Evolutionary conservation across 2,329 filamentous ascomycete species (phyloP).

Genomic region (Neonectria ditissima): DNA sequence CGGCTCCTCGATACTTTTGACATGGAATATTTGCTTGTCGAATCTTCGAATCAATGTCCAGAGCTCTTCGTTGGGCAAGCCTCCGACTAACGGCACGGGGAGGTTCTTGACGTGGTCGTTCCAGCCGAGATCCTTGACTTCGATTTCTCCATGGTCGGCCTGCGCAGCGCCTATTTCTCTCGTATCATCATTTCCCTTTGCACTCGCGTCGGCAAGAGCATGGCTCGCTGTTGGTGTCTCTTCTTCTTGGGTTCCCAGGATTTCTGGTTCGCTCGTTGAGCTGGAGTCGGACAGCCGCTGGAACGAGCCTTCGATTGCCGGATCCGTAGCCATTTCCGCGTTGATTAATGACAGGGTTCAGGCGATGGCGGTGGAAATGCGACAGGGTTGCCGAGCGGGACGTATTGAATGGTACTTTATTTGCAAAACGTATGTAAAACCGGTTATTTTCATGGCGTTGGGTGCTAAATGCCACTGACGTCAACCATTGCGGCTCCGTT

Average conservation of each 20-base stretch:
- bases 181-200: constrained; percentile 44
- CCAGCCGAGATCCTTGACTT: constrained; percentile 58
- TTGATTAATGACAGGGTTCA: background rate
- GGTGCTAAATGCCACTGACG: background rate
- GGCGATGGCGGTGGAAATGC: background rate
- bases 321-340: background rate
- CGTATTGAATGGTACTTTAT: background rate
- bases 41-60: constrained; percentile 17
- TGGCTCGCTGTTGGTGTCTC: constrained; percentile 52
- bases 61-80: constrained; percentile 9
- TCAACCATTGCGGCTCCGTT: background rate
- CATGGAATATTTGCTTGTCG: constrained; percentile 15
- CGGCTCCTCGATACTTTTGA: constrained; percentile 14
- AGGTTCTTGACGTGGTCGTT: background rate
- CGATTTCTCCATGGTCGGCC: constrained; percentile 60
- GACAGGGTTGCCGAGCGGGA: background rate
- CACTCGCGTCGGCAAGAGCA: constrained; percentile 50
- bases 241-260: constrained; percentile 44
- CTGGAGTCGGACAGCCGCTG: constrained; percentile 32
- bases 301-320: constrained; percentile 22
- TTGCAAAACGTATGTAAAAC: background rate
- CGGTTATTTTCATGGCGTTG: background rate
- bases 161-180: constrained; percentile 60
- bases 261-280: constrained; percentile 45
- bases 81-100: constrained; percentile 8